These are phyloP conservation scores for Emericellopsis atlantica DNA, from an alignment of 2,329 filamentous ascomycete species.

Conservation along the genomic window DNA sequence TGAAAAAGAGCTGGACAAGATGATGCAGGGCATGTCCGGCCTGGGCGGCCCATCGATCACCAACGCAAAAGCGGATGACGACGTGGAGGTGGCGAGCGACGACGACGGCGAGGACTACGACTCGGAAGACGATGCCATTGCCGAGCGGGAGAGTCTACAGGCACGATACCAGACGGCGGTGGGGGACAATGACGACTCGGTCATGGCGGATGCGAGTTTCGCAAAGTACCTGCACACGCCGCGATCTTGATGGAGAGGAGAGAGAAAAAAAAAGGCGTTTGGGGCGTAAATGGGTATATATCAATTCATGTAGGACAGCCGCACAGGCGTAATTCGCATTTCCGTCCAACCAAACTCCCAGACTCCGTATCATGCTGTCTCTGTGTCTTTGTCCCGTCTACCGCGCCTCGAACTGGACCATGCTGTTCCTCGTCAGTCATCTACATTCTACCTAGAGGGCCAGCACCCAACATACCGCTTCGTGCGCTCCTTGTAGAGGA, in stretches of 20 bases:
- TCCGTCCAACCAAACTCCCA: background rate
- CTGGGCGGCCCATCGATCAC: constrained; percentile 7
- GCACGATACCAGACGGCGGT: constrained; percentile 68
- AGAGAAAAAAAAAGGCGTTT: constrained; percentile 9
- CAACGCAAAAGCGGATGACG: constrained; percentile 18
- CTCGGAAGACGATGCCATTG: constrained; percentile 43
- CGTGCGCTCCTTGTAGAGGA: constrained; percentile 95
- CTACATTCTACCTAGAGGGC: no score
- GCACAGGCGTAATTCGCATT: background rate
- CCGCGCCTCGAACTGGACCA: constrained; percentile 91
- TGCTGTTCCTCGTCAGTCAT: constrained; percentile 40
- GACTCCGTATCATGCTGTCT: background rate
- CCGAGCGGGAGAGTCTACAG: constrained; percentile 55
- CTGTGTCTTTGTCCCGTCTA: no score
- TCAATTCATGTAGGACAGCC: background rate
- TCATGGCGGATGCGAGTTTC: constrained; percentile 45
- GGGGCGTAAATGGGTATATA: background rate
- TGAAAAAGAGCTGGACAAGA: constrained; percentile 74
- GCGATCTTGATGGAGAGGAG: constrained; percentile 9
- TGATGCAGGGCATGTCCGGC: constrained; percentile 84
- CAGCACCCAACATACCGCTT: constrained; percentile 58
- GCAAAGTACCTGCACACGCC: constrained; percentile 45
- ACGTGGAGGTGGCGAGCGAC: constrained; percentile 34
- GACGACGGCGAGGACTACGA: constrained; percentile 48
- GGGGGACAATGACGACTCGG: constrained; percentile 39